Conservation (phyloP, 805 yeast genomes). For the Sugiyamaella boreocaroliniensis region DNA sequence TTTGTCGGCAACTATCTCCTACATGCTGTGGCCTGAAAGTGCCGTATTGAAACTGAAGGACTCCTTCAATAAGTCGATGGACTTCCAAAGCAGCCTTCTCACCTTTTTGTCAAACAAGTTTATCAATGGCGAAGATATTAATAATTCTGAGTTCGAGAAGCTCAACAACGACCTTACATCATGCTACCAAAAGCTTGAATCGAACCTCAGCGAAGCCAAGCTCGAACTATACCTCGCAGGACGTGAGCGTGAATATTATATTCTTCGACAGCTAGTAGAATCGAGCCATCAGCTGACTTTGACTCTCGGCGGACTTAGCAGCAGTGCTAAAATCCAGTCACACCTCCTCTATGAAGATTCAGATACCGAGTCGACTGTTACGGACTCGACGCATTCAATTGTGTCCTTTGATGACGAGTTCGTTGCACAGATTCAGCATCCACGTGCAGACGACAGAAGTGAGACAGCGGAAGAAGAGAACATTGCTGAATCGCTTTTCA, state of each 20-base stretch:
- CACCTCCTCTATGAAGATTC: constrained; percentile 37
- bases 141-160: constrained; percentile 26
- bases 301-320: constrained; percentile 59
- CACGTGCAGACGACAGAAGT: neutral
- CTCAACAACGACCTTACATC: constrained; percentile 36
- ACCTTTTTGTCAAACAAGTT: constrained; percentile 44
- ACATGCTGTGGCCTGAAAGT: constrained; percentile 55
- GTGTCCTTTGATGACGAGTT: constrained; percentile 2
- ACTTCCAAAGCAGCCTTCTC: constrained; percentile 45
- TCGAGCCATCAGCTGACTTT: constrained; percentile 47
- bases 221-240: constrained; percentile 55
- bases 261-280: constrained; percentile 42
- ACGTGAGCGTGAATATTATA: constrained; percentile 44
- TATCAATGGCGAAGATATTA: constrained; percentile 41
- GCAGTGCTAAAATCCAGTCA: constrained; percentile 65
- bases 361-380: neutral
- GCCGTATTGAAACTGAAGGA: constrained; percentile 44
- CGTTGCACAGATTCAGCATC: neutral
- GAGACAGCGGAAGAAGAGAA: neutral
- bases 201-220: constrained; percentile 49
- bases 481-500: constrained; percentile 43
- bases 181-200: constrained; percentile 36
- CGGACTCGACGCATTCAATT: constrained; percentile 3
- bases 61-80: constrained; percentile 45
- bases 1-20: constrained; percentile 54